Evolutionary conservation across 306 rosid species (phyloP).

Genomic region (Neltuma alba): DNA sequence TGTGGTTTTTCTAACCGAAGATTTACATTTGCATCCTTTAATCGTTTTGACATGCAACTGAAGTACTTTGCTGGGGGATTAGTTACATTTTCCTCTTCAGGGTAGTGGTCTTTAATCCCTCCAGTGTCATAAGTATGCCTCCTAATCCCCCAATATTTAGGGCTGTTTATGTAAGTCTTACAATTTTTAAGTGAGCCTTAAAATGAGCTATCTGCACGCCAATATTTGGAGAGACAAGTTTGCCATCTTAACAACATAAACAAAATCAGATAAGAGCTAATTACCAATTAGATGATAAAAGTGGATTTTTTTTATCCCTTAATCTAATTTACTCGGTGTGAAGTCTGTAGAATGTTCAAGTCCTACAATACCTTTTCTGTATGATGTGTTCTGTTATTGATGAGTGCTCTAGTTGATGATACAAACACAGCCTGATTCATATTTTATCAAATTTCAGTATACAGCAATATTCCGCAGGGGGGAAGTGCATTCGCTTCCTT

Average conservation of each 20-base stretch:
- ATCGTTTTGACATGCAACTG: neutral
- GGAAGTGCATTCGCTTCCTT: constrained; percentile 72
- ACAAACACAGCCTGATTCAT: constrained; percentile 26
- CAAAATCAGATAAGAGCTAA: neutral
- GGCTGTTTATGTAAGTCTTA: neutral
- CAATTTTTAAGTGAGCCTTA: neutral
- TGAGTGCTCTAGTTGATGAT: constrained; percentile 21
- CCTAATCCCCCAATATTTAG: neutral
- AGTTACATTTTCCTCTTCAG: neutral
- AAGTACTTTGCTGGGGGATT: constrained; percentile 21
- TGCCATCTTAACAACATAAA: neutral
- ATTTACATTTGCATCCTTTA: neutral
- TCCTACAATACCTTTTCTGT: neutral
- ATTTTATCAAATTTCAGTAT: constrained; percentile 58
- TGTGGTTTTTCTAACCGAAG: neutral
- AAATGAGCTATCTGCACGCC: neutral
- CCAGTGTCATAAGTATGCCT: neutral
- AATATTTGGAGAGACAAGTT: constrained; percentile 15
- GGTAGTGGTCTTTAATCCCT: neutral
- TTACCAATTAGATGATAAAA: constrained; percentile 10
- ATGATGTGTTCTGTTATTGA: constrained; percentile 2
- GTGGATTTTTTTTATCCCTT: constrained; percentile 9
- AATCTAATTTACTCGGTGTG: constrained; percentile 25
- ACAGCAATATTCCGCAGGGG: constrained; percentile 79
- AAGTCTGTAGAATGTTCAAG: constrained; percentile 23